Evolutionary conservation across 2,329 filamentous ascomycete species (phyloP).

Genomic region (Neopestalotiopsis rosae): DNA sequence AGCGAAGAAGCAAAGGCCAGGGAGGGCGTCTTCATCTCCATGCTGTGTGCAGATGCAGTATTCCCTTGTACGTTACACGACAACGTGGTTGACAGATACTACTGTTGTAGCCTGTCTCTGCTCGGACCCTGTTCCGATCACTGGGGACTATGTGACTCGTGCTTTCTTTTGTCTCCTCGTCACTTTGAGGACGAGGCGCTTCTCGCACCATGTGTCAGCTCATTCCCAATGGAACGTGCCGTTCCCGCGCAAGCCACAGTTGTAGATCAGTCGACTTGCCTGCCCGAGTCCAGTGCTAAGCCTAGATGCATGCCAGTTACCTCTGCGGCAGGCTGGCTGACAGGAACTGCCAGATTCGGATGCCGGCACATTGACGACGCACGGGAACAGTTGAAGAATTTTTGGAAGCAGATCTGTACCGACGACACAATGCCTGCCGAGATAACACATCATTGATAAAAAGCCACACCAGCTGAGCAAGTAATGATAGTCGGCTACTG

Average conservation of each 20-base stretch:
- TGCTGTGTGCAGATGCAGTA: constrained; percentile 8
- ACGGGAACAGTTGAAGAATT: neutral
- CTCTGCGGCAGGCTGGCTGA: neutral
- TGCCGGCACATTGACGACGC: neutral
- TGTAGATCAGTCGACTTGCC: constrained; percentile 3
- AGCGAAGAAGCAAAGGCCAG: neutral
- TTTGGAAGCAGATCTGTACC: neutral
- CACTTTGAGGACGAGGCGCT: neutral
- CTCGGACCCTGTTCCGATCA: neutral
- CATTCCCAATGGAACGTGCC: constrained; percentile 10
- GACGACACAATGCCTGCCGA: neutral
- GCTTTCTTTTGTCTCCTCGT: neutral
- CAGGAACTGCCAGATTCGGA: constrained; percentile 1
- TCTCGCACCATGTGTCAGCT: constrained; percentile 6
- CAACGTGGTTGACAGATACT: constrained; percentile 16
- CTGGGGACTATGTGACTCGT: neutral
- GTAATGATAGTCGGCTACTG: neutral
- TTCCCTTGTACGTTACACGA: constrained; percentile 5
- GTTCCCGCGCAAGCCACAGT: constrained; percentile 11
- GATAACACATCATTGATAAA: neutral
- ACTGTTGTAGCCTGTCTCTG: neutral
- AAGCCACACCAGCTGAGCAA: neutral
- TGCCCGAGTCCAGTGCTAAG: neutral
- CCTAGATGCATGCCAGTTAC: neutral
- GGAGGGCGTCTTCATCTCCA: neutral